Evolutionary conservation across 495 filamentous ascomycete genomes (phyloP).

Genomic region (Aspergillus cristatus): DNA sequence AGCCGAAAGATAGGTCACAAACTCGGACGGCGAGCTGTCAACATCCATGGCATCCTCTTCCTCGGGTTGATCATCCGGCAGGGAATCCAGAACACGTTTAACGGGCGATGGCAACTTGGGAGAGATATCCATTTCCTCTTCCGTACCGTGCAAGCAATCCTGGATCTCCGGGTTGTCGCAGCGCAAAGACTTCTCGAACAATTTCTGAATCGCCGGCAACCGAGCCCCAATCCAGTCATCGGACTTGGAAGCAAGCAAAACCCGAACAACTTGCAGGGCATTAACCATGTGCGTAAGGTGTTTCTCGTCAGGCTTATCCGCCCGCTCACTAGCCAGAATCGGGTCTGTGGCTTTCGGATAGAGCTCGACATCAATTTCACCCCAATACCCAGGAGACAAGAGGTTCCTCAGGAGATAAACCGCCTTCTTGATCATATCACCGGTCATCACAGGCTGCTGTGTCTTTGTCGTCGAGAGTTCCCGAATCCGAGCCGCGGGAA

Average conservation of each 20-base stretch:
- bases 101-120: constrained; percentile 52
- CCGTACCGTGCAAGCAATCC: constrained; percentile 70
- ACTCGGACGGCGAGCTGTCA: constrained; percentile 61
- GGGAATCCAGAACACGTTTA: constrained; percentile 75
- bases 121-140: constrained; percentile 55
- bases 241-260: constrained; percentile 74
- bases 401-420: constrained; percentile 76
- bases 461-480: constrained; percentile 37
- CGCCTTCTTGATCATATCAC: constrained; percentile 78
- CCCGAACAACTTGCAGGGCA: constrained; percentile 78
- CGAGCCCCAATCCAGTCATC: constrained; percentile 84
- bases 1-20: constrained; percentile 68
- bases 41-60: constrained; percentile 85
- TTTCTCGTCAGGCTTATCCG: constrained; percentile 54
- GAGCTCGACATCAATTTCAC: constrained; percentile 81
- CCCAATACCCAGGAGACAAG: constrained; percentile 83
- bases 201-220: constrained; percentile 67
- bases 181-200: constrained; percentile 82
- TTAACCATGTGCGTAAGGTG: constrained; percentile 81
- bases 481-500: constrained; percentile 58
- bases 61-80: constrained; percentile 79
- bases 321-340: constrained; percentile 63
- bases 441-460: constrained; percentile 41
- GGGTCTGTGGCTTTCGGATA: constrained; percentile 84
- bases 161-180: constrained; percentile 85